Conservation (phyloP, 768 basidiomycete species). For the Amyloporia xantha region DNA sequence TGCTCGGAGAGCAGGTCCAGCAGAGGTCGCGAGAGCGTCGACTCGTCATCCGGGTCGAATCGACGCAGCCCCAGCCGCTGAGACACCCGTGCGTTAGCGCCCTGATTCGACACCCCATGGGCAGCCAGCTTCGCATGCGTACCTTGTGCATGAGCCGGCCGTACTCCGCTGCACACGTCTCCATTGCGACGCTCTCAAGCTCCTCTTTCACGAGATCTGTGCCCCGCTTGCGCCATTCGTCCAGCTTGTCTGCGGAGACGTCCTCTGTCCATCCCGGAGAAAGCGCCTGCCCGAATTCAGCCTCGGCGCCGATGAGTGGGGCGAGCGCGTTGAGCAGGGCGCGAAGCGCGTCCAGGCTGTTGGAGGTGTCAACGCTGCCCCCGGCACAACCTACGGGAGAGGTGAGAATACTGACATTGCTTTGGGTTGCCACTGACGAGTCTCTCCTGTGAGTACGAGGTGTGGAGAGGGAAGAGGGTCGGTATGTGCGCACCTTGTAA, state of each 20-base stretch:
- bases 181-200: constrained; percentile 54
- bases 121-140: constrained; percentile 7
- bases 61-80: constrained; percentile 74
- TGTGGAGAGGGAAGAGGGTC: neutral
- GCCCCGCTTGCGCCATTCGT: constrained; percentile 56
- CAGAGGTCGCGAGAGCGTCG: constrained; percentile 53
- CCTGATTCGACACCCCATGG: neutral
- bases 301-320: constrained; percentile 83
- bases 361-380: neutral
- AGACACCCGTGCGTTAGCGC: too few species aligned
- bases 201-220: constrained; percentile 48
- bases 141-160: constrained; percentile 65
- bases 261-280: constrained; percentile 59
- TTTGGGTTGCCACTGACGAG: neutral
- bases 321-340: constrained; percentile 72
- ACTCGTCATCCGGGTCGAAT: constrained; percentile 52
- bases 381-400: constrained; percentile 2
- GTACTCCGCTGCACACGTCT: constrained; percentile 59
- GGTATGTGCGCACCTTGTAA: constrained; percentile 39
- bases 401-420: neutral
- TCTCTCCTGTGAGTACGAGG: neutral
- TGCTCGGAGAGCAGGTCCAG: constrained; percentile 69
- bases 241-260: constrained; percentile 43
- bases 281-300: constrained; percentile 45
- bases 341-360: constrained; percentile 70